Conservation (phyloP, 2,329 filamentous ascomycete species). For the Aspergillus fijiensis region DNA sequence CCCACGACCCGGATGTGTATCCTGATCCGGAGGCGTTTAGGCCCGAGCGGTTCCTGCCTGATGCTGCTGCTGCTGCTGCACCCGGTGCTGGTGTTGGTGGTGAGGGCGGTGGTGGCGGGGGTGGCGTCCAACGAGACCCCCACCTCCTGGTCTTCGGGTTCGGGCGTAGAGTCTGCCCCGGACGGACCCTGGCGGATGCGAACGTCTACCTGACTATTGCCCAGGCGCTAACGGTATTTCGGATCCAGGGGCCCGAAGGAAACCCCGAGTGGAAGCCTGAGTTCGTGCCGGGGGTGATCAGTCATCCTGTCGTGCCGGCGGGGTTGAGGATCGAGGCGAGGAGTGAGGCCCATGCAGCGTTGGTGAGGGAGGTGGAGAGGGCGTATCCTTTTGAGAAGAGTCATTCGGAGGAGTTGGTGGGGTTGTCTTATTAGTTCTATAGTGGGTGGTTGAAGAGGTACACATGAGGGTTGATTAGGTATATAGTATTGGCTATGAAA, state of each 20-base stretch:
- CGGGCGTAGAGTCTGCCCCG: slow-evolving; percentile 24
- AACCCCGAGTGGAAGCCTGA: slow-evolving; percentile 11
- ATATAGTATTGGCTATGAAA: no score
- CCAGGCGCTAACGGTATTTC: slow-evolving; percentile 19
- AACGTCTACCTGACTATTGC: slow-evolving; percentile 21
- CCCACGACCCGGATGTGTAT: slow-evolving; percentile 8
- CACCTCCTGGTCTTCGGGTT: slow-evolving; percentile 27
- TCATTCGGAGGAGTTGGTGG: slow-evolving; percentile 10
- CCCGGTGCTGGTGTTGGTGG: slow-evolving; percentile 12
- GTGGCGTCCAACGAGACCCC: slow-evolving; percentile 38
- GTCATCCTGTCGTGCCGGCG: slow-evolving; percentile 9
- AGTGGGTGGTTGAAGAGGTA: not conserved
- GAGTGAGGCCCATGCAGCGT: slow-evolving; percentile 9
- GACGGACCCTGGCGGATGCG: slow-evolving; percentile 19
- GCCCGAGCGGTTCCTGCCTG: slow-evolving; percentile 2
- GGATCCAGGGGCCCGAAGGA: slow-evolving; percentile 18
- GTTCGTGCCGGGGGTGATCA: slow-evolving; percentile 18
- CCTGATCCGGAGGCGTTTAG: slow-evolving; percentile 10
- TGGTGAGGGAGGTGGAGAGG: slow-evolving; percentile 12
- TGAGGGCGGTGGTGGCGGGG: slow-evolving; percentile 6
- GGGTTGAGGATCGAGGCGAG: slow-evolving; percentile 14
- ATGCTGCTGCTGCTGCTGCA: not conserved
- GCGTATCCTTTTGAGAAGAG: slow-evolving; percentile 16
- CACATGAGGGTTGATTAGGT: not conserved
- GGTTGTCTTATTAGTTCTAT: not conserved